These are phyloP conservation scores for Rhodotorula graminis DNA, from an alignment of 768 basidiomycete genomes.

Conservation along the genomic window DNA sequence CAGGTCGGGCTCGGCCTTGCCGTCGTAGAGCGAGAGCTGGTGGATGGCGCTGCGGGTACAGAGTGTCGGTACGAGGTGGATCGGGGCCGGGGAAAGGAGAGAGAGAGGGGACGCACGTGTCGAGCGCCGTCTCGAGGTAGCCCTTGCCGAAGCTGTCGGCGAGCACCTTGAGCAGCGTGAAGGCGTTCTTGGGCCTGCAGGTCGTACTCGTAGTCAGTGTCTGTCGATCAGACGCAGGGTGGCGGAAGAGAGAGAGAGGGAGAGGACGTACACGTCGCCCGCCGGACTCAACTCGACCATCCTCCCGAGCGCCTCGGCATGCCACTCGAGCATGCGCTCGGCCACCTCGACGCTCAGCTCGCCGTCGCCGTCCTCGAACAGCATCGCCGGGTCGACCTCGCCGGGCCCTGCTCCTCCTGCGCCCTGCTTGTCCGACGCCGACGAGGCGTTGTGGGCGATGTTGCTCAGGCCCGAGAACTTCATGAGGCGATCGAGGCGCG, in stretches of 20 bases:
- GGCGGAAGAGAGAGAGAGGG: not conserved
- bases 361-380: conserved; percentile 84
- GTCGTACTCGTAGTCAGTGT: no score
- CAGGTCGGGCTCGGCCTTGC: conserved; percentile 73
- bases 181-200: conserved; percentile 77
- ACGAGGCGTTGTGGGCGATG: conserved; percentile 29
- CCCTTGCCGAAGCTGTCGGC: conserved; percentile 75
- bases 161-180: conserved; percentile 73
- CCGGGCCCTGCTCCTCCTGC: no score
- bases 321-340: conserved; percentile 92
- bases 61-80: not conserved
- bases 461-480: conserved; percentile 71
- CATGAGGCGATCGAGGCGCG: conserved; percentile 40
- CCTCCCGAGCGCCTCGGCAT: conserved; percentile 91
- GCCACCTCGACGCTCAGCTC: conserved; percentile 66
- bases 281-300: conserved; percentile 80
- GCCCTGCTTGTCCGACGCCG: conserved; percentile 46
- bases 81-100: no score
- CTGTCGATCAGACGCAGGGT: no score
- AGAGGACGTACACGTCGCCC: conserved; percentile 70
- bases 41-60: conserved; percentile 58
- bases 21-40: conserved; percentile 67
- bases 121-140: conserved; percentile 85
- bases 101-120: conserved; percentile 62
- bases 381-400: conserved; percentile 51